A percentile compares a stretch with the other conserved stretches of the same genome.
phyloP scores from a whole-genome alignment of 1,284 basidiomycete genomes.

The Cutaneotrichosporon curvatum region DNA sequence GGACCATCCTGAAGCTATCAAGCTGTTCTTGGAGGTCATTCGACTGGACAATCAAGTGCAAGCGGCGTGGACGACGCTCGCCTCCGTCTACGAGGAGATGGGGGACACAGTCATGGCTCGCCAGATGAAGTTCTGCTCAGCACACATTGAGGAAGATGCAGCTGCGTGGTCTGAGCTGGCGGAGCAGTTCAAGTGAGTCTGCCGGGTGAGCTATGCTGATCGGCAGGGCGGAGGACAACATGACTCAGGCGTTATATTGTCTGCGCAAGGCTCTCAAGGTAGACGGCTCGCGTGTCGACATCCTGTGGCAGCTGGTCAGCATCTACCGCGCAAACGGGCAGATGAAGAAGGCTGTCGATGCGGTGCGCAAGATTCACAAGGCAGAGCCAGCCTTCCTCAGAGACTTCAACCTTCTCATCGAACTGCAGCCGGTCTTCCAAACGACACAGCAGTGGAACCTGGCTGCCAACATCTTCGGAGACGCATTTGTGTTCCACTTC shows the following conservation, averaged over 20 bases:
- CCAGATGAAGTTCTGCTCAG: conserved; percentile 80
- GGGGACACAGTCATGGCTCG: conserved; percentile 64
- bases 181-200: conserved; percentile 59
- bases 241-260: conserved; percentile 86
- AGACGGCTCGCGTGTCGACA: conserved; percentile 72
- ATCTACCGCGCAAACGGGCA: conserved; percentile 72
- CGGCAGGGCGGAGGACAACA: conserved; percentile 59
- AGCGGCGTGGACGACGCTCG: conserved; percentile 79
- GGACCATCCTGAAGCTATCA: conserved; percentile 62
- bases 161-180: conserved; percentile 85
- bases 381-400: conserved; percentile 61
- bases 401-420: conserved; percentile 70
- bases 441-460: conserved; percentile 59
- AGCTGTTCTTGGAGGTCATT: conserved; percentile 83
- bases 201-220: conserved; percentile 3
- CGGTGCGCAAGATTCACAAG: conserved; percentile 63
- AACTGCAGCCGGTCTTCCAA: conserved; percentile 70
- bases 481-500: conserved; percentile 55
- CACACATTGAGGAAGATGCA: conserved; percentile 73
- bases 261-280: conserved; percentile 73
- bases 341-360: conserved; percentile 64
- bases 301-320: conserved; percentile 82
- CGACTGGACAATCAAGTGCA: conserved; percentile 81
- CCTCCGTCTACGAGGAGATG: conserved; percentile 66
- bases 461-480: conserved; percentile 61